Base-by-base conservation (phyloP, 2,329 filamentous ascomycete genomes). In the Coleophoma eucalyptorum region DNA sequence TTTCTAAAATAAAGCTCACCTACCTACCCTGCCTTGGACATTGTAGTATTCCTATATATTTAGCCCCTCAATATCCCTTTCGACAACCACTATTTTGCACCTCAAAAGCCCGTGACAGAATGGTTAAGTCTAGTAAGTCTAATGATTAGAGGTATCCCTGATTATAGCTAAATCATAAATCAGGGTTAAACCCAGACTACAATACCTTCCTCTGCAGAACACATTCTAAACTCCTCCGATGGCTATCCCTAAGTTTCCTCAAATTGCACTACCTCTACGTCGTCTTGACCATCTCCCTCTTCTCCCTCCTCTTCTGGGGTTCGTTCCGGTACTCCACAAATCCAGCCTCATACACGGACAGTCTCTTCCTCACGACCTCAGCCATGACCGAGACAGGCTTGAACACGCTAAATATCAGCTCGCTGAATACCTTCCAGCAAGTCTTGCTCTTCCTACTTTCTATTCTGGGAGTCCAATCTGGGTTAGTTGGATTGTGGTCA, bases 241-340 rank as follows among this genome's bases (percentile, higher is more conserved):
- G 26, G 26, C 26, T 5, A 8, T 26, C 41, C 10, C 15, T 43
- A 56, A 83, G 82, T 58, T 84, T 79, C 62, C 76, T 84, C 58
- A 81, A 77, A 2, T 60, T 87, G 8, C 84, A 87, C 62, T 85
- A 86, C 67, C 65, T 73, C 46, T 87, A 87, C 66, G 87, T 87
- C 62, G 71, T 84, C 51, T 55, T 68, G 7, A 75, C 76, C 11
- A 74, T 72, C 46, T 61, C 86, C 10, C 21, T 83, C 19, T 73
- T 71, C 48, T 82, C 82, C 20, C 57, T 79, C 52, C 73, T 87
- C 48, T 82, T 87, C 59, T 87, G 77, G 75, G 75, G 71, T 15
- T 72, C 76, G 0, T 80, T 79, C 2, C 72, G 71, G 2, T 76
- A 38, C 79, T 2, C 61, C 67, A 26, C 64, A 67, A 48, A 77